phyloP scores from a whole-genome alignment of 805 yeast species.

The Hanseniaspora nectarophila region DNA sequence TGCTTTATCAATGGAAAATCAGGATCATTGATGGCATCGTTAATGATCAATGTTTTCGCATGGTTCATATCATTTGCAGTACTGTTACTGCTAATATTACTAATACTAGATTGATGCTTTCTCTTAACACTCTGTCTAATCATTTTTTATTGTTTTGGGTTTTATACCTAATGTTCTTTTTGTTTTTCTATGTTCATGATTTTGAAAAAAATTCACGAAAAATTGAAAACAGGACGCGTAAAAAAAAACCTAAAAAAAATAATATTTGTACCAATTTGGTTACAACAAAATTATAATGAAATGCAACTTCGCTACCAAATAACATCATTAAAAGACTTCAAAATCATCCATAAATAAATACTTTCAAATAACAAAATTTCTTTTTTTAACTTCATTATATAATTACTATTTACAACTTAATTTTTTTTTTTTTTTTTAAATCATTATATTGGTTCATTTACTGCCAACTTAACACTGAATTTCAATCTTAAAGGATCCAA shows the following conservation, averaged over 20 bases:
- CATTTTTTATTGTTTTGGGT: background rate
- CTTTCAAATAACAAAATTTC: too few species aligned
- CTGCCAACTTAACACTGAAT: background rate
- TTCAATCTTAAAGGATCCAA: background rate
- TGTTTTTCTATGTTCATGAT: background rate
- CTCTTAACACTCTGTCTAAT: constrained; percentile 14
- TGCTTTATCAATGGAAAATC: constrained; percentile 19
- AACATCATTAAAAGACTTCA: too few species aligned
- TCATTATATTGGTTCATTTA: too few species aligned
- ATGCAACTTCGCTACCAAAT: too few species aligned
- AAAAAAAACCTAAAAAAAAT: too few species aligned
- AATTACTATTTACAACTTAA: background rate
- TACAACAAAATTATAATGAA: too few species aligned
- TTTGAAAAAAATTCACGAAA: background rate
- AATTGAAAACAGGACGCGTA: background rate
- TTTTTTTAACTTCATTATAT: background rate
- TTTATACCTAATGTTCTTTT: background rate
- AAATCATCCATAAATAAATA: too few species aligned
- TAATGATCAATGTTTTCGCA: constrained; percentile 6
- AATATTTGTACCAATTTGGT: too few species aligned
- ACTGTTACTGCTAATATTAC: background rate
- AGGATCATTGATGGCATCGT: constrained; percentile 2
- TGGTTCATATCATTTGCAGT: background rate
- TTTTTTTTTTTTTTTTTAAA: too few species aligned
- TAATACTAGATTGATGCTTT: constrained; percentile 4